Base-by-base conservation (phyloP, 768 basidiomycete genomes). In the Kwoniella europaea region DNA sequence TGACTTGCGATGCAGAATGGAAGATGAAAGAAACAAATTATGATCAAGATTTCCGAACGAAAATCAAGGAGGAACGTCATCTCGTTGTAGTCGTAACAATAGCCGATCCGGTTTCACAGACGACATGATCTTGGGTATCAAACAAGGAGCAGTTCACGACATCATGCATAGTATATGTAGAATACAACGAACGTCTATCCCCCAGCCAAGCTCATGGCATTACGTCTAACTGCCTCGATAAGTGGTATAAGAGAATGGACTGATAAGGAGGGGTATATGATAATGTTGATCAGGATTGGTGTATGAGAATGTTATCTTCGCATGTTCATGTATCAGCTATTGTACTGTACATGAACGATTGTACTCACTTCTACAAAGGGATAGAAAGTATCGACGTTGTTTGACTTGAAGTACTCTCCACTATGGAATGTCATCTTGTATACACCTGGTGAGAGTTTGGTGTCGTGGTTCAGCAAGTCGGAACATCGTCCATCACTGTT, bases 381-480 rank as follows among this genome's bases (percentile, higher is more conserved):
- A 85, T 94, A 96, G 79, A 97, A 96, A 6, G 90, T 91, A 67
- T 88, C 85, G 57, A 89, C 86, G 18, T 86, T 87, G 0, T 86
- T 87, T 27, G 76, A 83, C 46, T 90, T 88, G 79, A 95, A 95
- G 83, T 95, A 95, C 10, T 89, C 88, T 72, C 90, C 90, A 1
- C 91, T 92, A 80, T 89, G 88, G 86, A 97, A 96, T 18, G 90
- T 86, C 74, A 96, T 87, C 84, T 93, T 96, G 85, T 97, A 97
- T 2, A 88, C 84, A 0, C 91, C 91, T 4, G 88, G 84, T 18
- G 84, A 72, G 0, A 92, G 85, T 55, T 85, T 85, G 10, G 85
- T 86, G 7, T 85, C 82, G 54, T 91, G 88, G 18, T 74, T 69
- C 12, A 93, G 86, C n/a, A 96, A 88, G 68, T 89, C 86, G 65